A percentile compares a stretch with the other conserved stretches of the same genome.
Conservation (phyloP, 1,284 basidiomycete species). For the Irpex sp. region DNA sequence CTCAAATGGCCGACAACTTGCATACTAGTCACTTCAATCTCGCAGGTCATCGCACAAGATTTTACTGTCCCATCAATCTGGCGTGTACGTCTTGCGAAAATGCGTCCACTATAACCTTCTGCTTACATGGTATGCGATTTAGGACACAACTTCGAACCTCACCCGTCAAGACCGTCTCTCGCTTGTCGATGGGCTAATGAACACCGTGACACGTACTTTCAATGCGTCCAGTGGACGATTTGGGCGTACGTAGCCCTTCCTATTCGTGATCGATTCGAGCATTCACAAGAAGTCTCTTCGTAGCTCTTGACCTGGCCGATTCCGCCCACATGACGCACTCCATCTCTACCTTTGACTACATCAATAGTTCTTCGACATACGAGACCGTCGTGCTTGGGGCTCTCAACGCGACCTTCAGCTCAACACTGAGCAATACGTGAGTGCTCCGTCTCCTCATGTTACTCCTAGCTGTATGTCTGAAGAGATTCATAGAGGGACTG, state of each 20-base stretch:
- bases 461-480: background rate
- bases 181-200: background rate
- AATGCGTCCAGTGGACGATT: background rate
- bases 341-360: background rate
- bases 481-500: background rate
- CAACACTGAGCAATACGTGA: too few relatives aligned
- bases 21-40: background rate
- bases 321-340: background rate
- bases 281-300: background rate
- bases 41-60: background rate
- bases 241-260: background rate
- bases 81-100: background rate
- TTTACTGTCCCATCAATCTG: background rate
- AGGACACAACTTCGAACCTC: background rate
- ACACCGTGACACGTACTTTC: background rate
- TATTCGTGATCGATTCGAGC: background rate
- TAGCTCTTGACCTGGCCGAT: background rate
- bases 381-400: too few relatives aligned
- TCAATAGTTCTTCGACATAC: background rate
- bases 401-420: too few relatives aligned
- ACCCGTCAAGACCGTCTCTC: background rate
- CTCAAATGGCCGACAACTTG: too few relatives aligned
- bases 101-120: too few relatives aligned
- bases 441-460: too few relatives aligned
- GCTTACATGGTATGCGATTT: too few relatives aligned